These are phyloP conservation scores for Macrocybe gigantea DNA, from an alignment of 768 basidiomycete genomes.

Conservation along the genomic window DNA sequence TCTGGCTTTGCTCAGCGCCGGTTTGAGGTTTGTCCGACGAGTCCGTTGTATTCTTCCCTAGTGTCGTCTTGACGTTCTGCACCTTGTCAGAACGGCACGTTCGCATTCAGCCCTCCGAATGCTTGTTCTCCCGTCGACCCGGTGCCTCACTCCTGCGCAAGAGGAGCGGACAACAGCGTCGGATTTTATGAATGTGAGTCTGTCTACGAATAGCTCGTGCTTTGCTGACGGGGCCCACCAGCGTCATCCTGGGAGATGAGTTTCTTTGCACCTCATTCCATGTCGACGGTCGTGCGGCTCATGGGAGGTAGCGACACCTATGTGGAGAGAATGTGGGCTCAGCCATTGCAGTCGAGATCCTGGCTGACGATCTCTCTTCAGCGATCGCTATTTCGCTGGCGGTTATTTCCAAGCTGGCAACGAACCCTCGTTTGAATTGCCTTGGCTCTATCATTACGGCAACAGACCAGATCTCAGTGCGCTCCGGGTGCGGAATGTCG, in stretches of 20 bases:
- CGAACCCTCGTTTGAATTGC: constrained; percentile 42
- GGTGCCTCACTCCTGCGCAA: constrained; percentile 38
- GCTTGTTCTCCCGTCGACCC: constrained; percentile 47
- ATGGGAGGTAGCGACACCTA: constrained; percentile 43
- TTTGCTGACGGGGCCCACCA: constrained; percentile 6
- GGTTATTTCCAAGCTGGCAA: constrained; percentile 44
- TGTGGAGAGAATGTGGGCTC: constrained; percentile 32
- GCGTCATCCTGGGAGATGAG: constrained; percentile 52
- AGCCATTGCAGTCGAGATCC: neutral
- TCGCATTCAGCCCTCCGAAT: constrained; percentile 43
- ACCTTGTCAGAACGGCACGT: constrained; percentile 40
- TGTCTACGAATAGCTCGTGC: neutral
- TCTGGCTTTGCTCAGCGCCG: constrained; percentile 40
- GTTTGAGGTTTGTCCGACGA: constrained; percentile 25
- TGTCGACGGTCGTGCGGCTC: constrained; percentile 36
- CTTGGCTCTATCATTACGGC: constrained; percentile 46
- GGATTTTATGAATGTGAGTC: constrained; percentile 47
- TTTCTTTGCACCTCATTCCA: constrained; percentile 47
- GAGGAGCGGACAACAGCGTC: constrained; percentile 42
- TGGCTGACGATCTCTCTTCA: constrained; percentile 10
- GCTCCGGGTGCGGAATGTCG: constrained; percentile 35
- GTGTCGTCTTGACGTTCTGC: neutral
- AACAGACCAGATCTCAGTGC: constrained; percentile 44
- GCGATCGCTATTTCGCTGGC: constrained; percentile 38
- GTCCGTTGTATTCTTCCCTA: neutral